phyloP scores from a whole-genome alignment of 805 yeast species.

The Zygosaccharomyces rouxii region DNA sequence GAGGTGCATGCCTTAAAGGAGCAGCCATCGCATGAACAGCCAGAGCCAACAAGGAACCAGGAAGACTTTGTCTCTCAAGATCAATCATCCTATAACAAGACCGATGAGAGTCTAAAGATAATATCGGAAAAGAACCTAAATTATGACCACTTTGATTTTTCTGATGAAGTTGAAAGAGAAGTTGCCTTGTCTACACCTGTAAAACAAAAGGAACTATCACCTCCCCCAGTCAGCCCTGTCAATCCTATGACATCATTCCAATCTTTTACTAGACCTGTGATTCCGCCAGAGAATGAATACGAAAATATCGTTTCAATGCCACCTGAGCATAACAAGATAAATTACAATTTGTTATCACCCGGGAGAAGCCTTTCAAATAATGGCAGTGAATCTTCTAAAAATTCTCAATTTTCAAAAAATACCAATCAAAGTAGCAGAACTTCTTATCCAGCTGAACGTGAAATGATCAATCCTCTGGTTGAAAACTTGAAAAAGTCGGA shows the following conservation, averaged over 20 bases:
- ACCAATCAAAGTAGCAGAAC: constrained; percentile 23
- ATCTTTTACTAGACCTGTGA: constrained; percentile 8
- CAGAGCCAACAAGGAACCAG: background rate
- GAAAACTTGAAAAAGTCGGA: background rate
- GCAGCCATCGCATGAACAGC: background rate
- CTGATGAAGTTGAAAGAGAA: background rate
- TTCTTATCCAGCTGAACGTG: constrained; percentile 14
- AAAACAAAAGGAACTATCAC: background rate
- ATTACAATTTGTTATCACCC: constrained; percentile 18
- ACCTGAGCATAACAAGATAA: background rate
- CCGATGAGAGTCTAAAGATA: constrained; percentile 17
- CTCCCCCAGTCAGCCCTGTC: background rate
- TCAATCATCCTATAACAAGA: constrained; percentile 7
- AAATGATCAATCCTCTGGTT: background rate
- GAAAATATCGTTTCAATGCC: constrained; percentile 2
- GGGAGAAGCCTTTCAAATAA: constrained; percentile 26
- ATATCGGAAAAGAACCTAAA: constrained; percentile 11
- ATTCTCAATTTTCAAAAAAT: constrained; percentile 27
- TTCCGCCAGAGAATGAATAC: constrained; percentile 6
- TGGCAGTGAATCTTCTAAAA: constrained; percentile 24
- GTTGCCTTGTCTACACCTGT: constrained; percentile 8
- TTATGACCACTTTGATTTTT: background rate
- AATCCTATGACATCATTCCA: constrained; percentile 9
- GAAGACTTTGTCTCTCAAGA: background rate
- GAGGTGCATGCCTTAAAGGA: background rate